phyloP scores from a whole-genome alignment of 169 alveolate species.

The Theileria annulata region DNA sequence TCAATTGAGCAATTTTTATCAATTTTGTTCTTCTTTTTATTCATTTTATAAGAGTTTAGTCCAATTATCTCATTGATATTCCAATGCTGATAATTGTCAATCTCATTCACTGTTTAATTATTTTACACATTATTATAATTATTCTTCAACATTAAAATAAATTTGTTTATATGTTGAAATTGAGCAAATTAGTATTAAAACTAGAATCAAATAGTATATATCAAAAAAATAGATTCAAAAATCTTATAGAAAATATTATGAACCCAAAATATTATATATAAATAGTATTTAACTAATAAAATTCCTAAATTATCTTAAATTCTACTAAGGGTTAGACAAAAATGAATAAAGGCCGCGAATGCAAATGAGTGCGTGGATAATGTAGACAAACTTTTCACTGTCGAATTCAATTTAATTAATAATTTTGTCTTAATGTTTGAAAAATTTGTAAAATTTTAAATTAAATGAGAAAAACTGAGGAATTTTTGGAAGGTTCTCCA shows the following conservation, averaged over 20 bases:
- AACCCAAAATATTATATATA: background rate
- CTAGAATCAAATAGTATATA: background rate
- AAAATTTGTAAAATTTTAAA: background rate
- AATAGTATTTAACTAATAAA: background rate
- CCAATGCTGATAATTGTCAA: background rate
- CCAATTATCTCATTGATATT: background rate
- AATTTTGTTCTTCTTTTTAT: background rate
- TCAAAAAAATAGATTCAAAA: background rate
- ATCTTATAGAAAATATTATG: too few species aligned
- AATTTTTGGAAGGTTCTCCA: background rate
- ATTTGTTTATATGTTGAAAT: background rate
- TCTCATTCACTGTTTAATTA: background rate
- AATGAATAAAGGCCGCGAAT: background rate
- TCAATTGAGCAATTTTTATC: background rate
- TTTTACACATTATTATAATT: background rate
- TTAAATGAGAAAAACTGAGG: background rate
- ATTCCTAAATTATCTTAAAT: background rate
- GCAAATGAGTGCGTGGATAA: conserved; percentile 18
- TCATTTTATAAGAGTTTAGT: background rate
- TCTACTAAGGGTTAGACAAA: background rate
- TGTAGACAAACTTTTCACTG: background rate
- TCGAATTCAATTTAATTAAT: background rate
- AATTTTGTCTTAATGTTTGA: background rate
- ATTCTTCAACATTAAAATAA: background rate
- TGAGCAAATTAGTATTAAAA: background rate